Conservation (phyloP, 2,329 filamentous ascomycete species). For the Penicillium hordei region DNA sequence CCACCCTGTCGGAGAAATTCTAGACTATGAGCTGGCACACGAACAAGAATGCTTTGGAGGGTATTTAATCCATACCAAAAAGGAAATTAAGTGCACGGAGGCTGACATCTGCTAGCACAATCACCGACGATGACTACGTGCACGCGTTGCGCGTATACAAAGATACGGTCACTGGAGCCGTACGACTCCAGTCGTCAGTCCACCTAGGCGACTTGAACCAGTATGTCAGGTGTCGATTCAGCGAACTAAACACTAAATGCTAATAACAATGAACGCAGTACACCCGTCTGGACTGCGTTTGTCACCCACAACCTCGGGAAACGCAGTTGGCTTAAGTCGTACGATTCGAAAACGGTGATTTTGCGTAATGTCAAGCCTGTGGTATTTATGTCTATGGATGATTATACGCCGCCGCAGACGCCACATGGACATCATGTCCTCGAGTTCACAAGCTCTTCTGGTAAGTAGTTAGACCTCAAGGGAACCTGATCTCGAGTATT, state of each 20-base stretch:
- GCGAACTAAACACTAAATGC: neutral
- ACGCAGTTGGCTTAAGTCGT: constrained; percentile 50
- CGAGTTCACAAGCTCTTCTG: constrained; percentile 36
- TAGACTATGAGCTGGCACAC: constrained; percentile 52
- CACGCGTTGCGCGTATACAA: constrained; percentile 57
- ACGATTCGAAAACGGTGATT: constrained; percentile 46
- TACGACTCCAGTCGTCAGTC: constrained; percentile 59
- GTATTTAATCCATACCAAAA: constrained; percentile 31
- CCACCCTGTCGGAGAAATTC: constrained; percentile 41
- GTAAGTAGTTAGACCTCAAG: constrained; percentile 23
- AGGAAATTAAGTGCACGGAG: neutral
- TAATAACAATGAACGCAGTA: constrained; percentile 30
- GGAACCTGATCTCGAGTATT: neutral
- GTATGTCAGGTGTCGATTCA: constrained; percentile 26
- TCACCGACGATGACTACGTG: constrained; percentile 52
- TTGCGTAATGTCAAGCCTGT: constrained; percentile 54
- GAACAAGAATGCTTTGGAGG: constrained; percentile 53
- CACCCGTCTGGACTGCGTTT: constrained; percentile 63
- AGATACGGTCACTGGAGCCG: constrained; percentile 52
- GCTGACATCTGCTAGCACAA: constrained; percentile 44
- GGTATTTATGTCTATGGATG: constrained; percentile 51
- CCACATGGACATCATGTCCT: constrained; percentile 41
- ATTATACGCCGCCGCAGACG: constrained; percentile 46
- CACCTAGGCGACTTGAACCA: constrained; percentile 53
- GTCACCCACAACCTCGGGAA: constrained; percentile 50